Base-by-base conservation (phyloP, 208 protist genomes). In the Entamoeba moshkovskii region DNA sequence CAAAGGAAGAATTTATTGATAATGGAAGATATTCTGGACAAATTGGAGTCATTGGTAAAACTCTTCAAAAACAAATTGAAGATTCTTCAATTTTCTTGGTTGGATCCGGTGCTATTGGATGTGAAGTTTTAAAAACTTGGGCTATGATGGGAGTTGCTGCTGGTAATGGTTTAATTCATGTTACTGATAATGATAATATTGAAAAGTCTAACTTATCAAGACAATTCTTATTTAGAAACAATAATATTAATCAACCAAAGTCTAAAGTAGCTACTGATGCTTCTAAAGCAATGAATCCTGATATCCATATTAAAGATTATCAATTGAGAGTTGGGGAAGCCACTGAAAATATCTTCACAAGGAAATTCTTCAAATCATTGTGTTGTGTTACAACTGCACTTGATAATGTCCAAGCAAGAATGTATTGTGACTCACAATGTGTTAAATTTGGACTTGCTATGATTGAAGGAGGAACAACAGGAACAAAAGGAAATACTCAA, bases 171-270 rank as follows among this genome's bases (percentile, higher is more conserved):
- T 94, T 94, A 46, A 96, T 99, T 42, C 97, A 96, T 47, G 97
- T 99, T 45, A 99, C 99, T 3, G 99, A 99, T 96, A 99, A 99
- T 98, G 99, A 99, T 95, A 97, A 95, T 0, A 99, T 99, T 95
- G 99, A 99, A 95, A 98, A 98, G 96, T 99, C 97, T 92, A 99
- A 99, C 96, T 96, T 99, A 15, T 99, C 98, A 46, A 96, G 99
- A 52, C 99, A 99, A 97, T 99, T 99, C 95, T 96, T 99, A 11
- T 99, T 99, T 97, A 97, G 99, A 92, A 94, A 96, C 45, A 96
- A 95, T 73, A 98, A 99, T 96, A 97, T 99, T 93, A 96, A 97
- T 66, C 96, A 97, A 85, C 94, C 98, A 42, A 99, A 99, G 96
- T 98, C 98, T 2, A 95, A 96, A 8, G 96, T 97, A 42, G 99